Evolutionary conservation across 2,329 filamentous ascomycete species (phyloP).

Genomic region (Aspergillus sojae): DNA sequence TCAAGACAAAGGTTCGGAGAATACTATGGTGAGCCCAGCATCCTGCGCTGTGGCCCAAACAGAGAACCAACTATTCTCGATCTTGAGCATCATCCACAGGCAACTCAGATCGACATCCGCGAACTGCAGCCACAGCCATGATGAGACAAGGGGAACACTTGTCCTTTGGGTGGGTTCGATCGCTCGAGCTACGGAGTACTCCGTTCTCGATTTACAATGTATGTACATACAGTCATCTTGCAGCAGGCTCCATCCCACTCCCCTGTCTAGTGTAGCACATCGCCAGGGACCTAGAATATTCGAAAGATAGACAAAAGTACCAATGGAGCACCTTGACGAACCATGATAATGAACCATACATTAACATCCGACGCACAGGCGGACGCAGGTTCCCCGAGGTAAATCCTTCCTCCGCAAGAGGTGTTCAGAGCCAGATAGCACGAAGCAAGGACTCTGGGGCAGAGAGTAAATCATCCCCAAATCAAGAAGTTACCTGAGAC

Average conservation of each 20-base stretch:
- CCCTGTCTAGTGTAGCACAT: neutral
- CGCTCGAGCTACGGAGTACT: neutral
- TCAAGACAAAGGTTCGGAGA: slow-evolving; percentile 6
- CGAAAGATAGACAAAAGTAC: slow-evolving; percentile 19
- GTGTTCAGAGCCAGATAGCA: slow-evolving; percentile 26
- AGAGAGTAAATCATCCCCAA: neutral
- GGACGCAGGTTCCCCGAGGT: slow-evolving; percentile 17
- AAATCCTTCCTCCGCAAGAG: slow-evolving; percentile 25
- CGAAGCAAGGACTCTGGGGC: slow-evolving; percentile 35
- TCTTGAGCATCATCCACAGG: neutral
- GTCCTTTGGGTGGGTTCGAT: neutral
- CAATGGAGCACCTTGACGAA: slow-evolving; percentile 10
- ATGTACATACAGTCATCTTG: neutral
- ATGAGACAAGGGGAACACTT: neutral
- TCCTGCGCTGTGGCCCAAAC: neutral
- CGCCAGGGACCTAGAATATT: neutral
- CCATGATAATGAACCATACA: slow-evolving; percentile 17
- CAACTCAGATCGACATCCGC: neutral
- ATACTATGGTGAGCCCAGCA: neutral
- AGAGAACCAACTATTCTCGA: neutral
- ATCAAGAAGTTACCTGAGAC: slow-evolving; percentile 20
- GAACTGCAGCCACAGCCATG: neutral
- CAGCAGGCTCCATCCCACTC: neutral
- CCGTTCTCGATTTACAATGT: neutral
- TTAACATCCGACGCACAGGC: slow-evolving; percentile 25